phyloP scores from a whole-genome alignment of 2,329 filamentous ascomycete genomes.

The Raffaelea ambrosiae region DNA sequence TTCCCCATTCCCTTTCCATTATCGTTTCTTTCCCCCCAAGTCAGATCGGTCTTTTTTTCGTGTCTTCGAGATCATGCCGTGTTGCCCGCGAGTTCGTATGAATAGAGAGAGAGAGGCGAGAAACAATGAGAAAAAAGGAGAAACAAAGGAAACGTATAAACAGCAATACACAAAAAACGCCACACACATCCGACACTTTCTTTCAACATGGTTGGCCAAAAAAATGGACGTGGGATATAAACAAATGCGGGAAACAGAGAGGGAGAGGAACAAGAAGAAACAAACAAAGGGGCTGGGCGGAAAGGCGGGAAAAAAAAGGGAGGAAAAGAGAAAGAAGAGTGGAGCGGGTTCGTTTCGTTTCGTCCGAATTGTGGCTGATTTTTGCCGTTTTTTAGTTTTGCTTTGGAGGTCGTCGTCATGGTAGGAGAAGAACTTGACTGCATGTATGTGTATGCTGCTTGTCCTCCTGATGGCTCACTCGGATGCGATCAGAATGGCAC shows the following conservation, averaged over 20 bases:
- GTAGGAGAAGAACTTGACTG: neutral
- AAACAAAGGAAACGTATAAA: neutral
- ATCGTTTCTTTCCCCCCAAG: neutral
- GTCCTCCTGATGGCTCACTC: too few species aligned
- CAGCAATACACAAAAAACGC: too few species aligned
- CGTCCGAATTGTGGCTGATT: neutral
- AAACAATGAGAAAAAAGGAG: neutral
- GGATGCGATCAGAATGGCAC: constrained; percentile 45
- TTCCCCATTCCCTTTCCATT: neutral
- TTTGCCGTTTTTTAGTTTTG: neutral
- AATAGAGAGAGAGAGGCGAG: neutral
- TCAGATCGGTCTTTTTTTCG: neutral
- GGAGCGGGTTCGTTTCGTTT: constrained; percentile 3
- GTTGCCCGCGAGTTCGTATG: too few species aligned
- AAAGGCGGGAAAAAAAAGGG: neutral
- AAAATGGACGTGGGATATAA: neutral
- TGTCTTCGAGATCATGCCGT: too few species aligned
- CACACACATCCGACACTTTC: constrained; percentile 1
- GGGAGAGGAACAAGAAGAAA: neutral
- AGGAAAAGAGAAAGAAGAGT: neutral
- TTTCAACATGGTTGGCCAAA: neutral
- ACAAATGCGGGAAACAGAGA: neutral
- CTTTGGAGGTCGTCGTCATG: neutral
- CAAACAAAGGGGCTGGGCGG: neutral
- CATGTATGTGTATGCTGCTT: too few species aligned